Evolutionary conservation across 2,329 filamentous ascomycete genomes (phyloP).

Genomic region (Sphaerulina musiva): DNA sequence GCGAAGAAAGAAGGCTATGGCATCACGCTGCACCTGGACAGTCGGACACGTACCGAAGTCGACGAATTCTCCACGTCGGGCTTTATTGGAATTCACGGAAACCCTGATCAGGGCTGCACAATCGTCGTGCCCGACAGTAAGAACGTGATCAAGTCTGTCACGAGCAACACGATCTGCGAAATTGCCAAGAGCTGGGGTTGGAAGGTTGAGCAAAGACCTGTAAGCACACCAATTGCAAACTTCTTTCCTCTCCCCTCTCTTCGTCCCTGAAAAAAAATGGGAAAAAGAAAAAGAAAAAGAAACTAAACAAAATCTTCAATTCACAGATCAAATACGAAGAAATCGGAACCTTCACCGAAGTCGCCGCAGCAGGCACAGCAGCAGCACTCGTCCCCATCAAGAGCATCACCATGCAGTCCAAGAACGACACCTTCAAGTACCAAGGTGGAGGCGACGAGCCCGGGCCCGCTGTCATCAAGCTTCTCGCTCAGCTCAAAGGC

Average conservation of each 20-base stretch:
- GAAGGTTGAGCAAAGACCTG: constrained; percentile 69
- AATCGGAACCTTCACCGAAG: constrained; percentile 60
- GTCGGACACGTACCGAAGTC: constrained; percentile 71
- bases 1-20: constrained; percentile 73
- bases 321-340: constrained; percentile 60
- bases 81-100: constrained; percentile 72
- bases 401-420: constrained; percentile 69
- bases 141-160: constrained; percentile 82
- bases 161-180: constrained; percentile 67
- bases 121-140: constrained; percentile 82
- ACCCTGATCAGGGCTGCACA: constrained; percentile 50
- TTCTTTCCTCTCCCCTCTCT: not conserved
- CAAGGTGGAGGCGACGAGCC: constrained; percentile 57
- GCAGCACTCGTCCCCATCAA: constrained; percentile 86
- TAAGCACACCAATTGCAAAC: constrained; percentile 35
- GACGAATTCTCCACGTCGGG: constrained; percentile 95
- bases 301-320: too few relatives aligned
- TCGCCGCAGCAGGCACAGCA: constrained; percentile 87
- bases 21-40: constrained; percentile 93
- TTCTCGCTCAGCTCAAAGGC: constrained; percentile 70
- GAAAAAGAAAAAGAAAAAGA: too few relatives aligned
- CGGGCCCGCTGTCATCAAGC: constrained; percentile 64
- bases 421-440: constrained; percentile 51
- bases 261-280: not conserved
- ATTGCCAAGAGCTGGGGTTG: constrained; percentile 75